These are phyloP conservation scores for Phaeolepiota aurea DNA, from an alignment of 768 basidiomycete species.

Conservation along the genomic window DNA sequence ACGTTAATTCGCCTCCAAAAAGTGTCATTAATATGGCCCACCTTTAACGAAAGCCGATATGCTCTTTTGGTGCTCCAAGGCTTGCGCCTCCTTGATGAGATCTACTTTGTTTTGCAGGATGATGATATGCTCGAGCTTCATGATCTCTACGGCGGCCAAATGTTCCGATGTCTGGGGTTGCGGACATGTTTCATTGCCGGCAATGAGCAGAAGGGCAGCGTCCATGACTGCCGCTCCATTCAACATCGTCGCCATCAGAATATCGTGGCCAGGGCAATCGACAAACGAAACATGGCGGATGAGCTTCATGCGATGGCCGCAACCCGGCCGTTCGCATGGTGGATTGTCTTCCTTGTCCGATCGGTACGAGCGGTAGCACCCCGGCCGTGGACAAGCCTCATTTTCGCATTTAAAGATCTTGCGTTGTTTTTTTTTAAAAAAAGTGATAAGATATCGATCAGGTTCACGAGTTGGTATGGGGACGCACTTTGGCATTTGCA, in stretches of 20 bases:
- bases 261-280: constrained; percentile 96
- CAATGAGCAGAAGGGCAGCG: constrained; percentile 90
- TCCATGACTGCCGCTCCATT: constrained; percentile 99
- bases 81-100: constrained; percentile 90
- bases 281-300: constrained; percentile 98
- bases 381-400: constrained; percentile 84
- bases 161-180: constrained; percentile 99
- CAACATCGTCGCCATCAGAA: constrained; percentile 99
- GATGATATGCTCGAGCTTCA: constrained; percentile 97
- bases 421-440: constrained; percentile 7
- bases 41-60: constrained; percentile 95
- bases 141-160: constrained; percentile 97
- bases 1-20: background rate
- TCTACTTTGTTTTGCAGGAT: constrained; percentile 99
- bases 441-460: constrained; percentile 7
- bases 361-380: constrained; percentile 89
- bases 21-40: constrained; percentile 12
- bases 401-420: constrained; percentile 99
- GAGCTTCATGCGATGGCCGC: constrained; percentile 84
- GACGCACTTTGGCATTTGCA: constrained; percentile 91
- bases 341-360: constrained; percentile 93
- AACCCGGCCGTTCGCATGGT: constrained; percentile 89
- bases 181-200: constrained; percentile 97
- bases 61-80: constrained; percentile 93
- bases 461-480: background rate